Percentiles rank a stretch among this genome's conserved stretches.
Conservation (phyloP, 441 rosid genomes). For the Adansonia madagascariensis region DNA sequence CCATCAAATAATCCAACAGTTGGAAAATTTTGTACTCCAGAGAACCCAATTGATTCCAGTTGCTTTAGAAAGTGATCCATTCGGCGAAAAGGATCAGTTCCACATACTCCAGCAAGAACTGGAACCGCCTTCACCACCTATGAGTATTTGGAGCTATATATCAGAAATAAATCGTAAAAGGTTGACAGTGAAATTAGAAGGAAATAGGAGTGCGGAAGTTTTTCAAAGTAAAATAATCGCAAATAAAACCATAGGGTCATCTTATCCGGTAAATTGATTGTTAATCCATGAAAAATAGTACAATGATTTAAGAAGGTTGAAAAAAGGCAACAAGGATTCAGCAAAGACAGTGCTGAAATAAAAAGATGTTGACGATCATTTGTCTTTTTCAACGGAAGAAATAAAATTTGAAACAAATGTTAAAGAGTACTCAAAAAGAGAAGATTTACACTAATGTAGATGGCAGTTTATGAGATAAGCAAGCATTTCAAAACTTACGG, state of each 20-base stretch:
- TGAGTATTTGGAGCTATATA: constrained; percentile 18
- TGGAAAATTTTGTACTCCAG: constrained; percentile 94
- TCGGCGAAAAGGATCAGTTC: constrained; percentile 89
- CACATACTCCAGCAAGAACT: constrained; percentile 96
- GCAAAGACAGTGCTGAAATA: neutral
- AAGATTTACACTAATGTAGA: constrained; percentile 8
- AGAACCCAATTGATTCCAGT: constrained; percentile 83
- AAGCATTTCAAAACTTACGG: constrained; percentile 55
- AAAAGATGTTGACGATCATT: neutral
- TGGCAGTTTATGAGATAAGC: neutral
- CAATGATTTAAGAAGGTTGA: neutral
- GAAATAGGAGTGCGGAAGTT: neutral
- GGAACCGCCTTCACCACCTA: constrained; percentile 88
- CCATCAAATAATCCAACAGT: constrained; percentile 97
- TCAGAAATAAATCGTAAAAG: neutral
- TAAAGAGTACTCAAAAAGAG: neutral
- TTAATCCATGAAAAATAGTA: constrained; percentile 8
- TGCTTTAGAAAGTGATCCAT: constrained; percentile 84
- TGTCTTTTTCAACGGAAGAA: neutral
- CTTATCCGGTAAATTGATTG: neutral
- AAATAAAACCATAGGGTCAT: neutral
- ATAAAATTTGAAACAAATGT: neutral
- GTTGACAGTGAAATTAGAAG: neutral
- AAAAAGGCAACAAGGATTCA: neutral
- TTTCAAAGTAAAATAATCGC: neutral